Evolutionary conservation across 371 early-diverging fungal species (phyloP).

Genomic region (Zychaea mexicana): DNA sequence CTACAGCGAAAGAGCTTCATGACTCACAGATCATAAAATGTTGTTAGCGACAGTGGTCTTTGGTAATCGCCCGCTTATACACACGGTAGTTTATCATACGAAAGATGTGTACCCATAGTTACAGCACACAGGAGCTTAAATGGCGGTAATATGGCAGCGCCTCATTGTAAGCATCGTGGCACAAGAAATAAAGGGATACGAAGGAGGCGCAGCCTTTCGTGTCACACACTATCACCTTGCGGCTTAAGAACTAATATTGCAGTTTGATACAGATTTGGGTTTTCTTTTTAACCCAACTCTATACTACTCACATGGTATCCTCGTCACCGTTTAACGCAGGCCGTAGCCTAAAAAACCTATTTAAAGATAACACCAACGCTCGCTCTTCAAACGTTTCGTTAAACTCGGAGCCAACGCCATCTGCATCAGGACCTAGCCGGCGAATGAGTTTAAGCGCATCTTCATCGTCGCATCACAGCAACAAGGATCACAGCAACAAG

Average conservation of each 20-base stretch:
- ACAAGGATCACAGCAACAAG: not conserved
- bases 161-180: not conserved
- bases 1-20: too few species aligned
- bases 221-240: not conserved
- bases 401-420: constrained; percentile 7
- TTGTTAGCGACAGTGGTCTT: too few species aligned
- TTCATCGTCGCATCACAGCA: constrained; percentile 3
- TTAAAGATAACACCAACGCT: constrained; percentile 2
- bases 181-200: not conserved
- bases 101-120: too few species aligned
- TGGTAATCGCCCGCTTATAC: too few species aligned
- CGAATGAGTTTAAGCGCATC: not conserved
- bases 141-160: not conserved
- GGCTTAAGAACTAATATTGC: not conserved
- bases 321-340: constrained; percentile 1
- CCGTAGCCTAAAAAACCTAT: not conserved
- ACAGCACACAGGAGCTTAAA: too few species aligned
- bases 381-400: constrained; percentile 3
- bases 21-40: too few species aligned
- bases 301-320: constrained; percentile 6
- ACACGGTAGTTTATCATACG: too few species aligned
- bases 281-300: not conserved
- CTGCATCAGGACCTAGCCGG: not conserved
- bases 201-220: constrained; percentile 3
- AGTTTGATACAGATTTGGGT: not conserved